These are phyloP conservation scores for Monosporascus sp. DNA, from an alignment of 2,329 filamentous ascomycete genomes.

Conservation along the genomic window DNA sequence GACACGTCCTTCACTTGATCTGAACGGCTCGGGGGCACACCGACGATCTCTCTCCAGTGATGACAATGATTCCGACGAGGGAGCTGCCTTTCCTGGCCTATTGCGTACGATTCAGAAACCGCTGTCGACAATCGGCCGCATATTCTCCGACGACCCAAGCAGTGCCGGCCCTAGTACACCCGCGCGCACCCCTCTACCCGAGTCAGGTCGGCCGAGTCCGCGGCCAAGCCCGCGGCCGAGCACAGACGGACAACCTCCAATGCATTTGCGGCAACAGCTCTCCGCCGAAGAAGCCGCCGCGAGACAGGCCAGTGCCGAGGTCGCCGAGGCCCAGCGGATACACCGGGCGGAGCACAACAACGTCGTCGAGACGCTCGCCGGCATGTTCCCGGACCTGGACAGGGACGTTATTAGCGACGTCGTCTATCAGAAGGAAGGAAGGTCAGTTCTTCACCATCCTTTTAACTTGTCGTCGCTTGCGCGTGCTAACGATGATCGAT, in stretches of 20 bases:
- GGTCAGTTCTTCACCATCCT: slow-evolving; percentile 51
- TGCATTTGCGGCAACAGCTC: slow-evolving; percentile 38
- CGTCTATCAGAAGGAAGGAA: slow-evolving; percentile 89
- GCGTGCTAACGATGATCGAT: slow-evolving; percentile 7
- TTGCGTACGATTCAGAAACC: slow-evolving; percentile 88
- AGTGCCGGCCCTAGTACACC: slow-evolving; percentile 34
- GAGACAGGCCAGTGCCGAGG: slow-evolving; percentile 83
- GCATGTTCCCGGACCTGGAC: slow-evolving; percentile 96
- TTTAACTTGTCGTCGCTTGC: neutral
- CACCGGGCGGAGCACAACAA: slow-evolving; percentile 81
- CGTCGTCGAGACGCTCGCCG: slow-evolving; percentile 86
- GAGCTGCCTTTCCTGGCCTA: slow-evolving; percentile 76
- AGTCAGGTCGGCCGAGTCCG: slow-evolving; percentile 21
- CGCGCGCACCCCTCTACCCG: slow-evolving; percentile 28
- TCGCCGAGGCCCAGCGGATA: slow-evolving; percentile 78
- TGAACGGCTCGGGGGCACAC: slow-evolving; percentile 35
- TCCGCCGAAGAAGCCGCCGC: slow-evolving; percentile 84
- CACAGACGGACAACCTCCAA: slow-evolving; percentile 30
- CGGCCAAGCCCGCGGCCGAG: slow-evolving; percentile 29
- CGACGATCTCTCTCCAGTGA: slow-evolving; percentile 53
- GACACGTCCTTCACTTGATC: slow-evolving; percentile 38
- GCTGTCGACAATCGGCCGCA: slow-evolving; percentile 84
- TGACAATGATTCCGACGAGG: slow-evolving; percentile 58
- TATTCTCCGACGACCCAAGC: slow-evolving; percentile 72
- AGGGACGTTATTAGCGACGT: slow-evolving; percentile 94